These are phyloP conservation scores for Leccinum rimulosum DNA, from an alignment of 768 basidiomycete genomes.

Conservation along the genomic window DNA sequence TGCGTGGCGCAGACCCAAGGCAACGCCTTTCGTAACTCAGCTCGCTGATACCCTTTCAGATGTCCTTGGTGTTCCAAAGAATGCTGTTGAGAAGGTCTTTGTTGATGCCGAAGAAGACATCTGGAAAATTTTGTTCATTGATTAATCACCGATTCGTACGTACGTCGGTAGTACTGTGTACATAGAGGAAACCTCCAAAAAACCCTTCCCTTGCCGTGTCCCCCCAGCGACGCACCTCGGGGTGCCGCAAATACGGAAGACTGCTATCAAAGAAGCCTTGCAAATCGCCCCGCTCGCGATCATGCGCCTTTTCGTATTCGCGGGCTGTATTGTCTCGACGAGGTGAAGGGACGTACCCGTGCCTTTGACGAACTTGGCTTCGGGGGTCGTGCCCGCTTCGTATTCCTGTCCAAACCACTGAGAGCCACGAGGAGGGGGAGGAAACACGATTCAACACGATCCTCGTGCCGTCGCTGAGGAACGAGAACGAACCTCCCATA, in stretches of 20 bases:
- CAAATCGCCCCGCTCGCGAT: conserved; percentile 41
- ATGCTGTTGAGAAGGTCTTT: too few relatives aligned
- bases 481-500: conserved; percentile 55
- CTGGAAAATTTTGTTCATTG: too few relatives aligned
- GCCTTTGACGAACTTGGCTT: conserved; percentile 89
- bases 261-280: conserved; percentile 83
- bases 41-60: too few relatives aligned
- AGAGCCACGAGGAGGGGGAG: not conserved
- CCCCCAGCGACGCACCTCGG: conserved; percentile 75
- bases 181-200: too few relatives aligned
- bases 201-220: conserved; percentile 24
- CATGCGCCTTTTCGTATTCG: conserved; percentile 66
- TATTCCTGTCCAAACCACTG: conserved; percentile 58
- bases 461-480: not conserved
- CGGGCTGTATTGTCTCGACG: conserved; percentile 43
- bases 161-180: too few relatives aligned
- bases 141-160: too few relatives aligned
- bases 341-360: conserved; percentile 38
- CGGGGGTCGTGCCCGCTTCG: conserved; percentile 66
- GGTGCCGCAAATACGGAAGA: conserved; percentile 66
- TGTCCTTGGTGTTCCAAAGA: too few relatives aligned
- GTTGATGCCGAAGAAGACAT: too few relatives aligned
- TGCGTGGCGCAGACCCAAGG: too few relatives aligned
- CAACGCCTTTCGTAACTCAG: too few relatives aligned
- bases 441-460: not conserved